Conservation (phyloP, 805 yeast genomes). For the Yamadazyma sp. region DNA sequence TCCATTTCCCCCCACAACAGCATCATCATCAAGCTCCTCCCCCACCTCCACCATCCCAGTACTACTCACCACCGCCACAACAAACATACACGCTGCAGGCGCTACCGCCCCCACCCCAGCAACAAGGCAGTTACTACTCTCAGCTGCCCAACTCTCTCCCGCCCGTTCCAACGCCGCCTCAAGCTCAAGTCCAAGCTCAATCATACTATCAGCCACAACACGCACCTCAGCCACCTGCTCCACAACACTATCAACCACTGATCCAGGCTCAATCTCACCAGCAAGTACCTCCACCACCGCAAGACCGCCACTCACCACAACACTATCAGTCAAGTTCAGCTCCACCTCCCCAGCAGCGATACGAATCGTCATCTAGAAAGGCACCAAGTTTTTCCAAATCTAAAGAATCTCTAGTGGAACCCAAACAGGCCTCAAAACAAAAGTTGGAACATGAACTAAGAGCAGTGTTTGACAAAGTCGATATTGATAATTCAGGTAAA, state of each 20-base stretch:
- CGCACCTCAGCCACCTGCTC: slow-evolving; percentile 15
- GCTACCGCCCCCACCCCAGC: slow-evolving; percentile 15
- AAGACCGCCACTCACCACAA: too few species aligned
- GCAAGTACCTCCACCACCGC: slow-evolving; percentile 6
- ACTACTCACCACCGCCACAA: slow-evolving; percentile 13
- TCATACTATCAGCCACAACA: slow-evolving; percentile 15
- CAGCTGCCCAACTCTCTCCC: slow-evolving; percentile 3
- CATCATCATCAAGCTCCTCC: slow-evolving; percentile 7
- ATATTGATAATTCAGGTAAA: slow-evolving; percentile 52
- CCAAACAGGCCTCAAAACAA: slow-evolving; percentile 30
- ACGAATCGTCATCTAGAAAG: slow-evolving; percentile 14
- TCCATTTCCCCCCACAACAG: slow-evolving; percentile 14
- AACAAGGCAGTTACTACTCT: slow-evolving; percentile 12
- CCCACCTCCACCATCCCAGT: too few species aligned
- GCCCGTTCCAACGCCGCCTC: background rate
- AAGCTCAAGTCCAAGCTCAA: slow-evolving; percentile 6
- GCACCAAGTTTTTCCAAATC: slow-evolving; percentile 9
- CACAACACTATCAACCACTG: slow-evolving; percentile 15
- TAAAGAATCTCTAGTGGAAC: slow-evolving; percentile 12
- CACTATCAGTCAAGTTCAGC: background rate
- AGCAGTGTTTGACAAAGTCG: slow-evolving; percentile 54
- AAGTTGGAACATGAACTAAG: slow-evolving; percentile 48
- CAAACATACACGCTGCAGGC: slow-evolving; percentile 6
- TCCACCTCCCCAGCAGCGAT: slow-evolving; percentile 14
- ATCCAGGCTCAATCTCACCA: slow-evolving; percentile 9